phyloP scores from a whole-genome alignment of 352 stramenopile genomes.

The Elongisporangium undulatum region DNA sequence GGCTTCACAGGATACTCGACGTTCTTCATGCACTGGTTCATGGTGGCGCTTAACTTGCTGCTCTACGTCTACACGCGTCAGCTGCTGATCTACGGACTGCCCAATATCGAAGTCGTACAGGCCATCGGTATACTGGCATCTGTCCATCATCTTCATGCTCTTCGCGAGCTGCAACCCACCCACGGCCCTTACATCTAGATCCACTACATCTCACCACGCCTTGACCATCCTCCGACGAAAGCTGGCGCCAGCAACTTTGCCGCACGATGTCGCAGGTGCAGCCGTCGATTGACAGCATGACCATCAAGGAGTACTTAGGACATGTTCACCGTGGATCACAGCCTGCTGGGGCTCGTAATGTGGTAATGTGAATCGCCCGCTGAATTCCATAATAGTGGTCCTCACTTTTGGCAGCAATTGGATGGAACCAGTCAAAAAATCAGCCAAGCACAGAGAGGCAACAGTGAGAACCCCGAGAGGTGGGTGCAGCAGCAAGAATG shows the following conservation, averaged over 20 bases:
- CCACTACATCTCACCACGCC: slow-evolving; percentile 13
- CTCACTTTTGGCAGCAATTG: slow-evolving; percentile 3
- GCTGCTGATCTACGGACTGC: slow-evolving; percentile 56
- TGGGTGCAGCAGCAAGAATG: too few relatives aligned
- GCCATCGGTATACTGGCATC: slow-evolving; percentile 27
- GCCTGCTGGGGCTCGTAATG: too few relatives aligned
- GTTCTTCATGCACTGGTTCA: slow-evolving; percentile 61
- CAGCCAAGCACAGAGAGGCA: neutral
- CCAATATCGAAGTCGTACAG: slow-evolving; percentile 32
- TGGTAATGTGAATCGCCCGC: too few relatives aligned
- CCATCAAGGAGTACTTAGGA: slow-evolving; percentile 54
- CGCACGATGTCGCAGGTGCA: slow-evolving; percentile 19
- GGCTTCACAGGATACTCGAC: slow-evolving; percentile 16
- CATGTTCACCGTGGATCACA: slow-evolving; percentile 58
- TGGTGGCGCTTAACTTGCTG: slow-evolving; percentile 51
- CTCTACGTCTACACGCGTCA: slow-evolving; percentile 72
- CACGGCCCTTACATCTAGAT: slow-evolving; percentile 19
- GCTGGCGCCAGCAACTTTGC: slow-evolving; percentile 15
- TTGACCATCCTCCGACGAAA: slow-evolving; percentile 8
- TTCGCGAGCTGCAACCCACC: slow-evolving; percentile 54
- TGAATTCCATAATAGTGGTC: neutral
- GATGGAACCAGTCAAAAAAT: neutral
- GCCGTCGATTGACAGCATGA: slow-evolving; percentile 22
- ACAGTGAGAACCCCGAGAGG: too few relatives aligned
- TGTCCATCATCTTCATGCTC: slow-evolving; percentile 49